A percentile compares a stretch with the other conserved stretches of the same genome.
Conservation (phyloP, 2,329 filamentous ascomycete genomes). For the Parascedosporium putredinis region DNA sequence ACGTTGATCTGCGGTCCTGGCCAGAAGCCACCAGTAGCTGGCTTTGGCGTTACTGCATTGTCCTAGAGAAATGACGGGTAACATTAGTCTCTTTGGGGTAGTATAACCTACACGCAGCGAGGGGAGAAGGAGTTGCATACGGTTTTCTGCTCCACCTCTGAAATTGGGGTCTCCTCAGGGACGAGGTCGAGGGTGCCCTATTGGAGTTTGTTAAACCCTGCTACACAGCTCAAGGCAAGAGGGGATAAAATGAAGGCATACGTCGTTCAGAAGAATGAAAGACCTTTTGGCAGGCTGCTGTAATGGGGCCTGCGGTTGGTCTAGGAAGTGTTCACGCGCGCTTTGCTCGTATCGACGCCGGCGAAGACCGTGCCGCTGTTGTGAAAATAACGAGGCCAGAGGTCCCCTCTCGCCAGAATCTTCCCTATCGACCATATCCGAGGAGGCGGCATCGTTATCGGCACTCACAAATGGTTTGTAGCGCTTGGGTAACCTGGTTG, state of each 20-base stretch:
- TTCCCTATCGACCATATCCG: background rate
- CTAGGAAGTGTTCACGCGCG: background rate
- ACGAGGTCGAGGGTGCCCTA: too few species aligned
- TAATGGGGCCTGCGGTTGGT: background rate
- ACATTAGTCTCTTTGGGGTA: background rate
- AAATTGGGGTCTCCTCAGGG: too few species aligned
- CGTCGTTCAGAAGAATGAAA: too few species aligned
- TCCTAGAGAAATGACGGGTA: too few species aligned
- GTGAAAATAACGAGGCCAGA: background rate
- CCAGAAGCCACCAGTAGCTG: background rate
- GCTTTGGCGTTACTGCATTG: background rate
- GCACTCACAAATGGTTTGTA: background rate
- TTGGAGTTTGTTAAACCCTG: too few species aligned
- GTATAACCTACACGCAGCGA: background rate
- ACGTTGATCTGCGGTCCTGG: background rate
- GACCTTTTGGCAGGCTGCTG: background rate
- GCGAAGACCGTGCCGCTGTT: background rate
- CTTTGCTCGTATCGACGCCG: background rate
- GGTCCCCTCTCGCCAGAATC: background rate
- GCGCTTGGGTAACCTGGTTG: background rate
- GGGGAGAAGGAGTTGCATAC: too few species aligned
- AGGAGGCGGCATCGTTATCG: background rate
- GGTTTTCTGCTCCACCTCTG: too few species aligned
- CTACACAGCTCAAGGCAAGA: too few species aligned
- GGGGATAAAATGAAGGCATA: too few species aligned